Evolutionary conservation across 108 stramenopile genomes (phyloP), one percentile per base, ranked within the genome.

Genomic region (Bacterosira constricta): DNA sequence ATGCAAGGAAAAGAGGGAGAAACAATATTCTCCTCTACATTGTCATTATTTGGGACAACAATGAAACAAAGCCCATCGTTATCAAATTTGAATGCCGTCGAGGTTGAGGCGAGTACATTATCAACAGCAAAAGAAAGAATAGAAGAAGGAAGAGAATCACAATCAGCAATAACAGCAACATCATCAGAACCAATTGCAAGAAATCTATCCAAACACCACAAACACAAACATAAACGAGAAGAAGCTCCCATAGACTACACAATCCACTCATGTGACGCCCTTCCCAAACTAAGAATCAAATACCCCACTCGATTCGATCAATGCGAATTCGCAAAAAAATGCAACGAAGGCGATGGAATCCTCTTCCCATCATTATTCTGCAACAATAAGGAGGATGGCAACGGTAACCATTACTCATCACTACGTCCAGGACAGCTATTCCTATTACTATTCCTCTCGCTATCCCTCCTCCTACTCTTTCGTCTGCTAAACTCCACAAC

Each of bases 401-500:
- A 36, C 29, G 8, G n/a, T 26, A 30, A 32, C 53, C 26, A 32
- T 38, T 44, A 44, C 2, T 56, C 58, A 39, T 25, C 58, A 55
- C 6, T 34, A 34, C n/a, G 17, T 54, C 53, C 12, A n/a, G 6
- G 6, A 21, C 20, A 21, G 35, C 30, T 52, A 26, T 39, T 74
- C 17, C 55, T 67, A 0, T 2, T 77, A 1, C 4, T 69, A 6
- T 35, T 50, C 5, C 58, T 80, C 4, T 21, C 53, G 35, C 9
- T 56, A 0, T 23, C 60, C 6, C 61, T 80, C 12, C 60, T 94
- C 26, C 53, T 91, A 17, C 69, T 97, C 20, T 96, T 97, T 74
- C 89, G 83, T 20, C 69, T 98, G 64, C 75, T 99, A 56, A 95
- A 94, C 15, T 83, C 86, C 21, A 98, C 99, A 6, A 98, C 99